Evolutionary conservation across 2,329 filamentous ascomycete genomes (phyloP).

Genomic region (Cladobotryum protrusum): DNA sequence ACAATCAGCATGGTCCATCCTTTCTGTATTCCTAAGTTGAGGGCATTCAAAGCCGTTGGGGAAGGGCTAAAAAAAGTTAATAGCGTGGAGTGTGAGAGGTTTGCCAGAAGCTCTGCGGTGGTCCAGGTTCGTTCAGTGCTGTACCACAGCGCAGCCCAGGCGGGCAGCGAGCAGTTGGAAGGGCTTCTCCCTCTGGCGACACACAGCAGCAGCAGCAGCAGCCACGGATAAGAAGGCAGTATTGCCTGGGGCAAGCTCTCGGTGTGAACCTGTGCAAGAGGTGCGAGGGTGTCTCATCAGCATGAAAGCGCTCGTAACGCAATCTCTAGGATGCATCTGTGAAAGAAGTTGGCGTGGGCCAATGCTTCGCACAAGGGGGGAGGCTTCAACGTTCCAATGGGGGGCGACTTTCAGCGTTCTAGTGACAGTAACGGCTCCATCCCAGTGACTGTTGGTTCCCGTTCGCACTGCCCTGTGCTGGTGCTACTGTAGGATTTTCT

Average conservation of each 20-base stretch:
- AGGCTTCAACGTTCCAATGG: no score
- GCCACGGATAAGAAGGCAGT: conserved; percentile 1
- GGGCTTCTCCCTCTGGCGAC: neutral
- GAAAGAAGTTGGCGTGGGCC: neutral
- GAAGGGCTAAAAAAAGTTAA: neutral
- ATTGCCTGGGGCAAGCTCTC: neutral
- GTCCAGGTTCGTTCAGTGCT: neutral
- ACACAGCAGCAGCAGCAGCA: neutral
- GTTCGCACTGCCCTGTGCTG: no score
- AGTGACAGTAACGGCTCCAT: no score
- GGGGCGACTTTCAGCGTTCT: no score
- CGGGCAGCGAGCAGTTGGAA: conserved; percentile 2
- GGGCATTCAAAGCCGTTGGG: conserved; percentile 7
- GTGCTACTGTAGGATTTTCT: no score
- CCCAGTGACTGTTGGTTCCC: no score
- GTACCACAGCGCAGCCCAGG: neutral
- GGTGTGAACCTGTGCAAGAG: neutral
- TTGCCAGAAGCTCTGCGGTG: conserved; percentile 8
- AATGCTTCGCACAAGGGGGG: no score
- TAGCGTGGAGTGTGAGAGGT: conserved; percentile 3
- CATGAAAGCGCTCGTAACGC: neutral
- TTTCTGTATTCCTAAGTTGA: conserved; percentile 5
- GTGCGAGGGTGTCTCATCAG: neutral
- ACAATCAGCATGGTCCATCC: conserved; percentile 15
- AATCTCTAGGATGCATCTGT: neutral